These are phyloP conservation scores for Pseudopyrenochaeta lycopersici DNA, from an alignment of 2,329 filamentous ascomycete genomes.

Conservation along the genomic window DNA sequence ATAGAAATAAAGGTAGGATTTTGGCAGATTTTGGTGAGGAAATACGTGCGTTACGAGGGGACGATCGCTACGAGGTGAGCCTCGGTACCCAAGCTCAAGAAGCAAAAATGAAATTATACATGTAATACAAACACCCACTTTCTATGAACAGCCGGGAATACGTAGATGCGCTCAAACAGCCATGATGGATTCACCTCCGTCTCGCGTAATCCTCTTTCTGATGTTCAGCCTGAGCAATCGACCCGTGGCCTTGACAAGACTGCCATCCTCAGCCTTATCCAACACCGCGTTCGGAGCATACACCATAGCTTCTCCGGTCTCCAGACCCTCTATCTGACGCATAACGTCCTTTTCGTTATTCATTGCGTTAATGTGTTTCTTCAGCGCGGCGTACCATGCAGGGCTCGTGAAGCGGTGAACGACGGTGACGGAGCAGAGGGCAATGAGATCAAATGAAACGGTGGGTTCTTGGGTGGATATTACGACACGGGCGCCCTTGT, in stretches of 20 bases:
- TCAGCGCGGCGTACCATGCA: conserved; percentile 64
- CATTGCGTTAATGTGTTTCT: conserved; percentile 55
- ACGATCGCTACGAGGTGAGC: no score
- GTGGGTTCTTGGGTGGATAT: conserved; percentile 83
- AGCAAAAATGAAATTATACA: no score
- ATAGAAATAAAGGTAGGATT: no score
- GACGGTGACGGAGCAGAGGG: conserved; percentile 75
- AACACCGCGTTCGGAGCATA: conserved; percentile 60
- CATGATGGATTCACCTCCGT: conserved; percentile 66
- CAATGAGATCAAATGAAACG: conserved; percentile 72
- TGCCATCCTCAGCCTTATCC: conserved; percentile 19
- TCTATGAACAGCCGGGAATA: no score
- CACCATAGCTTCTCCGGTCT: conserved; percentile 59
- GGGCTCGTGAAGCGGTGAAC: conserved; percentile 77
- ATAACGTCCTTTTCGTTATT: conserved; percentile 46
- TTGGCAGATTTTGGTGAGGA: no score
- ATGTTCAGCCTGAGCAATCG: conserved; percentile 35
- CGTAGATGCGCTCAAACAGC: conserved; percentile 64
- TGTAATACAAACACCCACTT: no score
- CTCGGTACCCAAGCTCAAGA: no score
- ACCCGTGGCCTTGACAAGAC: conserved; percentile 14
- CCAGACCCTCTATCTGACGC: conserved; percentile 57
- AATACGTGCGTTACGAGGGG: no score
- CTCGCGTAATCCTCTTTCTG: conserved; percentile 24
- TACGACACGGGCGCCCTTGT: conserved; percentile 71